phyloP scores from a whole-genome alignment of 768 basidiomycete species.

The Hygrocybe punicea region DNA sequence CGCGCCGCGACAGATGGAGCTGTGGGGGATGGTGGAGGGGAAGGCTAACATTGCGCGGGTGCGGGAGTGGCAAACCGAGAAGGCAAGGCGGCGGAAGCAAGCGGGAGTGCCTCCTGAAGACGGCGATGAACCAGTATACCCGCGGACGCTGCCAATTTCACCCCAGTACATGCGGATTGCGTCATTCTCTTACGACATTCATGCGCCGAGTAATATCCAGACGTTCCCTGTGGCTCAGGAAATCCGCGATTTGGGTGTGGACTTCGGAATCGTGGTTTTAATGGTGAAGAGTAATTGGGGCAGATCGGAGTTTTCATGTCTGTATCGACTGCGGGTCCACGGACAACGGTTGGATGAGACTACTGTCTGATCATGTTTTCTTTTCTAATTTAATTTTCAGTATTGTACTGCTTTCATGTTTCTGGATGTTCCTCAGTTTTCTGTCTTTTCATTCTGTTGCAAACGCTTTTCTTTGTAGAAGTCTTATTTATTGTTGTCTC shows the following conservation, averaged over 20 bases:
- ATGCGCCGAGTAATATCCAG: constrained; percentile 63
- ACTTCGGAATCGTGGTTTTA: constrained; percentile 82
- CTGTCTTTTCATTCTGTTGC: background rate
- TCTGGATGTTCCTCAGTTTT: background rate
- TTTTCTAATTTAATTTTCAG: constrained; percentile 3
- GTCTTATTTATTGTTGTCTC: background rate
- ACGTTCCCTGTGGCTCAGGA: constrained; percentile 73
- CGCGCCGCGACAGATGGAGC: constrained; percentile 83
- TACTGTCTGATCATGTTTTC: constrained; percentile 28
- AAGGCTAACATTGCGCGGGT: constrained; percentile 64
- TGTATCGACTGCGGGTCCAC: constrained; percentile 83
- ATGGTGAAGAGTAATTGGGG: constrained; percentile 88
- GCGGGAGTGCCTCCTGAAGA: constrained; percentile 21
- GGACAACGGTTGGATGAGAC: constrained; percentile 51
- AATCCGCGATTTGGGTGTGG: constrained; percentile 66
- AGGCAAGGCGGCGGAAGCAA: constrained; percentile 34
- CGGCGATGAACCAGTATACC: constrained; percentile 40
- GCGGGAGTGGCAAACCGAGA: constrained; percentile 49
- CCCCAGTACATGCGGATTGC: constrained; percentile 63
- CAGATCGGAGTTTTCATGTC: constrained; percentile 73
- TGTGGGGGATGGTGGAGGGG: constrained; percentile 88
- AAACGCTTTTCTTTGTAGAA: background rate
- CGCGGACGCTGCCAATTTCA: constrained; percentile 44
- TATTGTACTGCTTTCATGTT: constrained; percentile 4
- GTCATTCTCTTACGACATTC: constrained; percentile 60